Evolutionary conservation across 73 alveolate species (phyloP).

Genomic region (Paramecium biaurelia): DNA sequence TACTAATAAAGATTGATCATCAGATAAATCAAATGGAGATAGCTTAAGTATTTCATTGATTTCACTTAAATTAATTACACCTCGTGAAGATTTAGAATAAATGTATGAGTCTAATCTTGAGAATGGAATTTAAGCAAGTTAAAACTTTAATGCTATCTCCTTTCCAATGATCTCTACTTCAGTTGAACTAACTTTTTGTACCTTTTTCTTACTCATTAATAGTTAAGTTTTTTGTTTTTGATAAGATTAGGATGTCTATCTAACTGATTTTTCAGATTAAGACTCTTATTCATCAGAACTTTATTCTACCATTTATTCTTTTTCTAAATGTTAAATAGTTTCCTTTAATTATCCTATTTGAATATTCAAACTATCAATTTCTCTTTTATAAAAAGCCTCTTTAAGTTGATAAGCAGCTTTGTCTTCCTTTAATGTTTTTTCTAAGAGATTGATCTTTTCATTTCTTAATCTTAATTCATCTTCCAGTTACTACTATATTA

Average conservation of each 20-base stretch:
- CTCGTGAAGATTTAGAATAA: neutral
- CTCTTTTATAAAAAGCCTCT: neutral
- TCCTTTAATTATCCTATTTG: neutral
- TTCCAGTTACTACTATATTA: neutral
- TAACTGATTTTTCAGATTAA: neutral
- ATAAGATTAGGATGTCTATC: neutral
- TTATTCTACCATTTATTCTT: neutral
- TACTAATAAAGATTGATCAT: neutral
- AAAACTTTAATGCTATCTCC: neutral
- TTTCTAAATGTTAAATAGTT: neutral
- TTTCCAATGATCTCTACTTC: neutral
- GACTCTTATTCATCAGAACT: slow-evolving; percentile 25
- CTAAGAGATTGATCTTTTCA: neutral
- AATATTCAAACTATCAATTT: slow-evolving; percentile 27
- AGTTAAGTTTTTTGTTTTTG: neutral
- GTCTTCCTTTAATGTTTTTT: neutral
- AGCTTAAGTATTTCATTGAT: neutral
- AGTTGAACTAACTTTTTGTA: neutral
- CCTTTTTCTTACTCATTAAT: neutral
- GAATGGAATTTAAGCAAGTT: neutral
- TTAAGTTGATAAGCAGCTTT: neutral
- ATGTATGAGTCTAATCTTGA: neutral
- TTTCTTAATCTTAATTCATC: neutral
- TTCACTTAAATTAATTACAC: neutral
- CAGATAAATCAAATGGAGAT: neutral